These are phyloP conservation scores for Selaginella tamariscina DNA, from an alignment of 75 land plant genomes.

Conservation along the genomic window DNA sequence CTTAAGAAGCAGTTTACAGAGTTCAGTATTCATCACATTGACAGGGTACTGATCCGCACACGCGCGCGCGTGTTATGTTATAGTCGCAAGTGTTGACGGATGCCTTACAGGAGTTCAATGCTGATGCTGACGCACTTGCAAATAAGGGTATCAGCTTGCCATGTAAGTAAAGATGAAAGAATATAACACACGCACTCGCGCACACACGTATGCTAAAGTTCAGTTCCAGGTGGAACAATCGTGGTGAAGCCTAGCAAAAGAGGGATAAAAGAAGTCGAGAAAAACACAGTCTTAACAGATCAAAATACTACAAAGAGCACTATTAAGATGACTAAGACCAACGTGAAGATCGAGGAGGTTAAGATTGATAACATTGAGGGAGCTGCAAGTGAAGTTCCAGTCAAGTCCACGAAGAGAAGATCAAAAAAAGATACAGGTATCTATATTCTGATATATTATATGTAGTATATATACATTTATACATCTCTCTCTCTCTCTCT, in stretches of 20 bases:
- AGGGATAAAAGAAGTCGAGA: too few relatives aligned
- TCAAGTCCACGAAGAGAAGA: background rate
- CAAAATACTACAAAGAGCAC: background rate
- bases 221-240: background rate
- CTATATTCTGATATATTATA: too few relatives aligned
- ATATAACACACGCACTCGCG: too few relatives aligned
- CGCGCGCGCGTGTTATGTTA: background rate
- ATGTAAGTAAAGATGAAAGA: background rate
- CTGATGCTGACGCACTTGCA: background rate
- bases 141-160: background rate
- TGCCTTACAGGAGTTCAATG: background rate
- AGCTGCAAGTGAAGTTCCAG: background rate
- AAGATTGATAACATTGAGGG: background rate
- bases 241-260: background rate
- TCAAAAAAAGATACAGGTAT: too few relatives aligned
- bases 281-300: background rate
- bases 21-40: constrained; percentile 4
- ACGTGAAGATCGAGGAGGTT: background rate
- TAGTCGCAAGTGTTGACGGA: background rate
- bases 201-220: too few relatives aligned
- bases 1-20: background rate
- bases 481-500: too few relatives aligned
- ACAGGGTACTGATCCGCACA: background rate
- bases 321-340: background rate
- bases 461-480: too few relatives aligned